Conservation (phyloP, 83 land plant genomes). For the Diphasiastrum complanatum region DNA sequence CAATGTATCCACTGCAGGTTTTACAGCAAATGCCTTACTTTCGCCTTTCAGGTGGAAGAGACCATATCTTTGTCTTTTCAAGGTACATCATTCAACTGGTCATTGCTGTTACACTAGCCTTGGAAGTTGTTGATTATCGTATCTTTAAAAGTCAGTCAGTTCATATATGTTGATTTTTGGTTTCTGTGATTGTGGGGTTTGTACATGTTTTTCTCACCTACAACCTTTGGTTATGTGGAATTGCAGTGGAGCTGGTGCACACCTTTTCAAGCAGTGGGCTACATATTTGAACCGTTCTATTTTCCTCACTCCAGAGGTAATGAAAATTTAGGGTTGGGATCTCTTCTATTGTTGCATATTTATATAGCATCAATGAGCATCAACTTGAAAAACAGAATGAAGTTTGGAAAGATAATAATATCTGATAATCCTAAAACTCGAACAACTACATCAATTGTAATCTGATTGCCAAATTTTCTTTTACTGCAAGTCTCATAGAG, state of each 20-base stretch:
- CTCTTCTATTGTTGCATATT: neutral
- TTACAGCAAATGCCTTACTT: conserved; percentile 88
- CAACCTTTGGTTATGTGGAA: neutral
- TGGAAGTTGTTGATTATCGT: conserved; percentile 3
- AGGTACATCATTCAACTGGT: conserved; percentile 40
- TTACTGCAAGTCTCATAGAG: too few species aligned
- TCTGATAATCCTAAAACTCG: too few species aligned
- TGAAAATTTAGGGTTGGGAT: neutral
- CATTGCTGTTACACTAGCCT: conserved; percentile 10
- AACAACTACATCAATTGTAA: too few species aligned
- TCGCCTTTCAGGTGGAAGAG: conserved; percentile 81
- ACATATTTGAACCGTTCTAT: conserved; percentile 75
- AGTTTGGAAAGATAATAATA: too few species aligned
- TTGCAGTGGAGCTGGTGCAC: conserved; percentile 95
- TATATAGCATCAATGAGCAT: too few species aligned
- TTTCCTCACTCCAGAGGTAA: conserved; percentile 95
- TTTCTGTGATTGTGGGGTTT: neutral
- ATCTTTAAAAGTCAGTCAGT: neutral
- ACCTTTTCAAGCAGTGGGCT: conserved; percentile 86
- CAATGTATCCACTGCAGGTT: conserved; percentile 39
- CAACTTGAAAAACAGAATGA: too few species aligned
- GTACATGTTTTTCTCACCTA: neutral
- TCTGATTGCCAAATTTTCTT: too few species aligned
- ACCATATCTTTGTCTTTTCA: conserved; percentile 85
- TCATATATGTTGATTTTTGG: neutral